Evolutionary conservation across 2,329 filamentous ascomycete genomes (phyloP).

Genomic region (Purpureocillium takamizusanense): DNA sequence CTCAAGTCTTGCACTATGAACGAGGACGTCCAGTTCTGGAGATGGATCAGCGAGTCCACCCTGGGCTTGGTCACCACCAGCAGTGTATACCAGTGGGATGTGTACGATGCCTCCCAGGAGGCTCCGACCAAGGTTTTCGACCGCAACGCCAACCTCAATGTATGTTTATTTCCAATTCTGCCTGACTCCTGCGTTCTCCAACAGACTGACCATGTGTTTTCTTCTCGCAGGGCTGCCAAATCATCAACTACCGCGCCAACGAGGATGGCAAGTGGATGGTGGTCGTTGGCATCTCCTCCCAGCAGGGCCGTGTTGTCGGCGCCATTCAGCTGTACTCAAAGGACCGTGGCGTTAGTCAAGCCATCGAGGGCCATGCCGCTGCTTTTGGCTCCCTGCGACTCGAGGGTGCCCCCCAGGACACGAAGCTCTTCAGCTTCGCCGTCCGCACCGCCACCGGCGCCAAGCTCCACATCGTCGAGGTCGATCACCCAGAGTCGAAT

Average conservation of each 20-base stretch:
- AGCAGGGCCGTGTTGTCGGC: conserved; percentile 86
- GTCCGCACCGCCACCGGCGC: conserved; percentile 83
- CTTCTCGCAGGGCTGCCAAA: conserved; percentile 72
- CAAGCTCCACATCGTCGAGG: conserved; percentile 95
- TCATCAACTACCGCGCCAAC: conserved; percentile 98
- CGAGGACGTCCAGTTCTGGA: conserved; percentile 98
- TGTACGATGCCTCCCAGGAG: conserved; percentile 74
- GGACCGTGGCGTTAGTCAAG: conserved; percentile 92
- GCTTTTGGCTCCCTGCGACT: conserved; percentile 84
- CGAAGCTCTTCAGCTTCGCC: conserved; percentile 94
- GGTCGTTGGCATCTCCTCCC: conserved; percentile 89
- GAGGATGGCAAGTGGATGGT: conserved; percentile 98
- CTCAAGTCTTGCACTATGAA: conserved; percentile 94
- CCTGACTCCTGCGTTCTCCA: background rate
- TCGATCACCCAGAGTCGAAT: conserved; percentile 86
- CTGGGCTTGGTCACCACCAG: conserved; percentile 86
- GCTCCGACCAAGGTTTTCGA: conserved; percentile 88
- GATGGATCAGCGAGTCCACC: conserved; percentile 89
- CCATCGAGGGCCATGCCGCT: conserved; percentile 94
- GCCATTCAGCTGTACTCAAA: conserved; percentile 96
- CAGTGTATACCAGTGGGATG: conserved; percentile 95
- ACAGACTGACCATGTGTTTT: conserved; percentile 8
- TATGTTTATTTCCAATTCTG: conserved; percentile 35
- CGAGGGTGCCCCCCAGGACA: conserved; percentile 81
- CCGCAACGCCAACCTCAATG: conserved; percentile 79